Base-by-base conservation (phyloP, 176 grass and related monocot species). In the Musa schizocarpa region DNA sequence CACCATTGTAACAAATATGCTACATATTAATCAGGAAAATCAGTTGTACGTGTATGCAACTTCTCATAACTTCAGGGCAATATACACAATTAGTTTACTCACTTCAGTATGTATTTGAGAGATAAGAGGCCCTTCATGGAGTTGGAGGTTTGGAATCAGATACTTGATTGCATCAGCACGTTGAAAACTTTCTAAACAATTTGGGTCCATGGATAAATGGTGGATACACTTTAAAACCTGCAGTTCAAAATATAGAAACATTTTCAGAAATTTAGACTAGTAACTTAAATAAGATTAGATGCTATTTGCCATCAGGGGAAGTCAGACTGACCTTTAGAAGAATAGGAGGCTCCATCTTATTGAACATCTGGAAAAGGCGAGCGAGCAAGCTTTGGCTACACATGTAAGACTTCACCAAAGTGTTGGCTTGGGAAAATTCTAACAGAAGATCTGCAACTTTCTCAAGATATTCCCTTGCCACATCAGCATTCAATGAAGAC, bases 91-190 rank as follows among this genome's bases (percentile, higher is more conserved):
- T 21, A 3, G 17, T 0, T 50, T 73, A 73, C 76, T 1, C 54
- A 99, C 95, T 91, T 99, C 95, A 51, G 72, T 91, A 81, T 99
- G 95, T 87, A 99, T 99, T 86, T 94, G 95, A 83, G 82, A 86
- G 72, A 94, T 77, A 79, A 99, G 91, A 72, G 88, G 84, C 19
- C 95, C 95, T 79, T 94, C 90, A 78, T 76, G 84, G 84, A 99
- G 90, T 87, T 99, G 90, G 55, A 99, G 88, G 87, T 94, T 94
- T 17, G 95, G 95, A 82, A 99, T 99, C 75, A 99, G 53, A 84
- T 99, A 88, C 56, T 94, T 99, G 82, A 99, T 94, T 84, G 91
- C 90, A 86, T 99, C 86, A 83, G 95, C 87, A 70, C 90, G 88
- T 73, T 99, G 95, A 82, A 99, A 91, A 82, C 80, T 91, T 69